Conservation (phyloP, 1,284 basidiomycete species). For the Chiua sp. region DNA sequence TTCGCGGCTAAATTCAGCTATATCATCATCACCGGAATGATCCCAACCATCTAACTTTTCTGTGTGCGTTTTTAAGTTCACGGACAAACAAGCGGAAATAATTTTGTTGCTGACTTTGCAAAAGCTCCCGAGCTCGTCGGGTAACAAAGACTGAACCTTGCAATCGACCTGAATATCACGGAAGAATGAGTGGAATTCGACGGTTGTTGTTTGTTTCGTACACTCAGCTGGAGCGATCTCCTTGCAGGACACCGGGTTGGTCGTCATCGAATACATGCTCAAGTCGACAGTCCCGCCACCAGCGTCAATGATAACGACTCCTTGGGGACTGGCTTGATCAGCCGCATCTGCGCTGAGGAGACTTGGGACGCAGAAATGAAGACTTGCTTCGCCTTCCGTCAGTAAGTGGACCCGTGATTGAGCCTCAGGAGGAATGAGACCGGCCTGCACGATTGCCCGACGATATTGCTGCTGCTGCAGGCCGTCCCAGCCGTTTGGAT, state of each 20-base stretch:
- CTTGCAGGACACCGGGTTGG: conserved; percentile 33
- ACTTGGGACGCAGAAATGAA: conserved; percentile 22
- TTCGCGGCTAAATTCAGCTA: too few relatives aligned
- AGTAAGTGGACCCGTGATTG: conserved; percentile 21
- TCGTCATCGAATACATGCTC: conserved; percentile 44
- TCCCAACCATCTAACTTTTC: too few relatives aligned
- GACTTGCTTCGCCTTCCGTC: conserved; percentile 29
- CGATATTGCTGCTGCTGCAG: conserved; percentile 40
- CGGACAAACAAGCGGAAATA: too few relatives aligned
- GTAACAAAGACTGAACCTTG: conserved; percentile 43
- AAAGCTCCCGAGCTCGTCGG: conserved; percentile 31
- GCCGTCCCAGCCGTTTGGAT: conserved; percentile 48
- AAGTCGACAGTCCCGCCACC: conserved; percentile 42
- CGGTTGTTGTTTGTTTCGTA: conserved; percentile 19
- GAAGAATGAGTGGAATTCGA: not conserved
- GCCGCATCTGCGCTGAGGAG: conserved; percentile 1
- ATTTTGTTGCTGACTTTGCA: too few relatives aligned
- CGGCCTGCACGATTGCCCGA: conserved; percentile 35
- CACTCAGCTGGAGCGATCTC: conserved; percentile 44
- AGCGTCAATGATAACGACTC: conserved; percentile 53
- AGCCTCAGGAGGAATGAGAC: conserved; percentile 27
- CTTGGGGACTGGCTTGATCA: conserved; percentile 29
- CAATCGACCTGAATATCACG: conserved; percentile 10
- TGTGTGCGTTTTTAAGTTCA: too few relatives aligned
- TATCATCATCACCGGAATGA: too few relatives aligned